Evolutionary conservation across 2,329 filamentous ascomycete genomes (phyloP).

Genomic region (Epichloe gansuensis): DNA sequence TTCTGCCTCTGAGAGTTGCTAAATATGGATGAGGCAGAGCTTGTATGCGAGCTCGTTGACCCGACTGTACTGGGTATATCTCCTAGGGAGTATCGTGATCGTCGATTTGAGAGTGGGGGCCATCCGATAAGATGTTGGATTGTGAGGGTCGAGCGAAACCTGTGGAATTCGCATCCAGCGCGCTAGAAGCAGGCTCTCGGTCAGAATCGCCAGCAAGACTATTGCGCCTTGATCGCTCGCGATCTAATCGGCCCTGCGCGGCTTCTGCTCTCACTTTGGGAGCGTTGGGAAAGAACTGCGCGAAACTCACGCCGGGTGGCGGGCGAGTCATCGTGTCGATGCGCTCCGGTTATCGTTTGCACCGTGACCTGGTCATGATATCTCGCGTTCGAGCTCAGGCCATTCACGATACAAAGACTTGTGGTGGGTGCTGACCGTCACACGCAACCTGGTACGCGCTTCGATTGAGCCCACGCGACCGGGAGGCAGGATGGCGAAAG

Average conservation of each 20-base stretch:
- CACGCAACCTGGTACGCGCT: conserved; percentile 12
- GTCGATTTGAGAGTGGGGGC: conserved; percentile 27
- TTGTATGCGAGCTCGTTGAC: conserved; percentile 61
- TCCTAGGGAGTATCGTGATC: conserved; percentile 47
- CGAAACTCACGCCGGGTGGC: conserved; percentile 62
- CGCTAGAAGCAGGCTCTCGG: conserved; percentile 12
- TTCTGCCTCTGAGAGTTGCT: conserved; percentile 36
- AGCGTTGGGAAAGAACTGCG: conserved; percentile 75
- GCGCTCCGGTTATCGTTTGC: conserved; percentile 38
- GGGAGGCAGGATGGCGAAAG: conserved; percentile 6
- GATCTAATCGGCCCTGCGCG: conserved; percentile 23
- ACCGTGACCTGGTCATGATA: conserved; percentile 46
- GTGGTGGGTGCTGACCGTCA: conserved; percentile 4
- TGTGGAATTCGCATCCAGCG: conserved; percentile 15
- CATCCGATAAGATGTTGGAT: conserved; percentile 14
- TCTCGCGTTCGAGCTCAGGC: conserved; percentile 23
- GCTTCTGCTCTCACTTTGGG: conserved; percentile 47
- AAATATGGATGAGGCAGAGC: conserved; percentile 60
- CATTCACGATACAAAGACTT: conserved; percentile 12
- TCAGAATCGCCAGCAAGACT: conserved; percentile 13
- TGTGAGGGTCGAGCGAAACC: conserved; percentile 11
- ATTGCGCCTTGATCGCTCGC: conserved; percentile 18
- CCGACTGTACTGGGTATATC: conserved; percentile 60
- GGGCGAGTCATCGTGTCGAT: conserved; percentile 65
- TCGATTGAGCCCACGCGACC: conserved; percentile 29